Base-by-base conservation (phyloP, 345 rosid genomes). In the Euphorbia tirucalli region DNA sequence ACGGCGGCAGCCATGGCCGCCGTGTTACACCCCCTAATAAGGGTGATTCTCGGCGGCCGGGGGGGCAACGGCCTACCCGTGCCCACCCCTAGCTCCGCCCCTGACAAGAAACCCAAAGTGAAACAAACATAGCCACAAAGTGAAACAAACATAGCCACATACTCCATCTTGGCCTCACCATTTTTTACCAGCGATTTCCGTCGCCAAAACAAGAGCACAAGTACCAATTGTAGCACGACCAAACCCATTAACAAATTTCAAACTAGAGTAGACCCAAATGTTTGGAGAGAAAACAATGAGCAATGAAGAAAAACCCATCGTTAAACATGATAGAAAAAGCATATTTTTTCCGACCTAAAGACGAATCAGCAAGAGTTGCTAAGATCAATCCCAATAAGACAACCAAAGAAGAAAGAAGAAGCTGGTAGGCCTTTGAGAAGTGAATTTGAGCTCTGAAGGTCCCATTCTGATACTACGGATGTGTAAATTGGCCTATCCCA, bases 391-490 rank as follows among this genome's bases (percentile, higher is more conserved):
- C 80, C 73, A 14, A 22, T 54, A 15, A 72, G 27, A 41, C 80
- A 77, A 0, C 80, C 80, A 3, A 30, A 0, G 69, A 77, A 77
- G 65, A 71, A 77, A 8, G 80, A 66, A 25, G 80, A 66, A 4
- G 76, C 76, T 0, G 80, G 80, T 15, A 77, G 61, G 73, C 73
- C 76, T 41, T n/a, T 66, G 54, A 77, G 7, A 31, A 77, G 15
- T n/a, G 75, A 59, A 21, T 37, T 58, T 21, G 75, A 70, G 46
- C 80, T 66, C 3, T 66, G 54, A 5, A 77, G 80, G 2, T 39
- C 39, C 68, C 71, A 77, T 7, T 77, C 75, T 2, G 80, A 59
- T 27, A 77, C 30, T 24, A 71, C 37, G 1, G 80, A 44, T 0
- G 68, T 11, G 52, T 31, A 28, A 2, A 10, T 3, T 1, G 67